A percentile compares a stretch with the other conserved stretches of the same genome.
Conservation (phyloP, 805 yeast species). For the Teunomyces aglyptinius region DNA sequence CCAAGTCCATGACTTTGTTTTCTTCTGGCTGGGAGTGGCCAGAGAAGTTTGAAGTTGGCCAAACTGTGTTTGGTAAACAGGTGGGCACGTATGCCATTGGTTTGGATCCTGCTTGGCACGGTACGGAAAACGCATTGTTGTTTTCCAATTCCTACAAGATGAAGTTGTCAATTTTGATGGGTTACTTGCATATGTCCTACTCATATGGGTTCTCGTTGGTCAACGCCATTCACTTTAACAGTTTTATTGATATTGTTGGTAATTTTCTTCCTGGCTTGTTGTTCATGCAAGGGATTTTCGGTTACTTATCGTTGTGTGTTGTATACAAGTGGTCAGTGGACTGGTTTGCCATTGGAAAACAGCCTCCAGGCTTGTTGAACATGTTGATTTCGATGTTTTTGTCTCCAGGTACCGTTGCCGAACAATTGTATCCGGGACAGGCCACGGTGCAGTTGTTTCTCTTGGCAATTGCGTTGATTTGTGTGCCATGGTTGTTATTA, state of each 20-base stretch:
- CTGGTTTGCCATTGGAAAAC: conserved; percentile 60
- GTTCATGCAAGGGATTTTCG: conserved; percentile 76
- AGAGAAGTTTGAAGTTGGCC: conserved; percentile 38
- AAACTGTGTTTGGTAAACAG: conserved; percentile 44
- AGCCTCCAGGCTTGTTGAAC: conserved; percentile 71
- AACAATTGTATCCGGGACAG: conserved; percentile 64
- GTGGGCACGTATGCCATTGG: conserved; percentile 61
- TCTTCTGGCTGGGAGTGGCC: conserved; percentile 72
- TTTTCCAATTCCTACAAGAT: conserved; percentile 74
- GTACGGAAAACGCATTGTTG: conserved; percentile 67
- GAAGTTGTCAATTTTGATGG: conserved; percentile 75
- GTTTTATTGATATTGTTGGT: conserved; percentile 65
- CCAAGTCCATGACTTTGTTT: conserved; percentile 67
- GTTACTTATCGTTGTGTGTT: conserved; percentile 64
- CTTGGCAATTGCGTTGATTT: conserved; percentile 56
- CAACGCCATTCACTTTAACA: conserved; percentile 55
- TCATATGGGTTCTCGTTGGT: conserved; percentile 67
- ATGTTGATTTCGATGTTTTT: conserved; percentile 77
- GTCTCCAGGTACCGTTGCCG: conserved; percentile 68
- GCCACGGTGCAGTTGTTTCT: conserved; percentile 57
- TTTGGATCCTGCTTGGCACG: conserved; percentile 75
- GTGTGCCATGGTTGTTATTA: conserved; percentile 73
- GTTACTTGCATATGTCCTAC: conserved; percentile 72
- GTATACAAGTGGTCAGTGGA: conserved; percentile 73
- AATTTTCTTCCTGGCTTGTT: conserved; percentile 71